Evolutionary conservation across 2,329 filamentous ascomycete species (phyloP).

Genomic region (Ceratocystis alfenasii): DNA sequence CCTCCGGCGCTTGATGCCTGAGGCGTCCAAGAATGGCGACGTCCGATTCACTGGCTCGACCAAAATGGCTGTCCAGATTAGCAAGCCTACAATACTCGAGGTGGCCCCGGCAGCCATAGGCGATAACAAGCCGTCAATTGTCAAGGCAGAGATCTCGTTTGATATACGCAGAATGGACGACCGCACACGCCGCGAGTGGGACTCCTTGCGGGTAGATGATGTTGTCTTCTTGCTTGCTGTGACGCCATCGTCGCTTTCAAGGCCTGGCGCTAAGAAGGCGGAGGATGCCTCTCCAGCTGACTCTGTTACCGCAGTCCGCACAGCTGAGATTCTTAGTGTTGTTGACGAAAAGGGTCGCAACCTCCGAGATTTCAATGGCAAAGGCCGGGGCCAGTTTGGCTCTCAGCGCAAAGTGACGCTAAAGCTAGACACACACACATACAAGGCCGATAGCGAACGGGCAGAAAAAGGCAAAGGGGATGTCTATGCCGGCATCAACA

Average conservation of each 20-base stretch:
- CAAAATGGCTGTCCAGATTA: slow-evolving; percentile 80
- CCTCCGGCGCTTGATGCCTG: slow-evolving; percentile 65
- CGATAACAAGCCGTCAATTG: slow-evolving; percentile 66
- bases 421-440: slow-evolving; percentile 66
- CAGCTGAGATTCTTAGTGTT: slow-evolving; percentile 75
- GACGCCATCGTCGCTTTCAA: slow-evolving; percentile 32
- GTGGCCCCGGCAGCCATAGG: slow-evolving; percentile 74
- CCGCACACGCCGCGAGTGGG: slow-evolving; percentile 74
- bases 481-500: slow-evolving; percentile 72
- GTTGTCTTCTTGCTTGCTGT: slow-evolving; percentile 78
- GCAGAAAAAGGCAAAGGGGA: slow-evolving; percentile 57
- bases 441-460: slow-evolving; percentile 61
- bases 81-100: slow-evolving; percentile 76
- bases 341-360: slow-evolving; percentile 72
- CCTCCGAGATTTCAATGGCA: slow-evolving; percentile 46
- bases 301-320: slow-evolving; percentile 54
- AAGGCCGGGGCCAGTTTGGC: slow-evolving; percentile 42
- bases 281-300: slow-evolving; percentile 47
- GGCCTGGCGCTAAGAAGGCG: slow-evolving; percentile 39
- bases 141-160: slow-evolving; percentile 74
- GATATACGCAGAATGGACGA: slow-evolving; percentile 72
- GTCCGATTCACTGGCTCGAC: slow-evolving; percentile 72
- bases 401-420: slow-evolving; percentile 55
- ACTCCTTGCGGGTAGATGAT: slow-evolving; percentile 72
- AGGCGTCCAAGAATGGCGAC: slow-evolving; percentile 49